Percentiles rank a stretch among this genome's conserved stretches.
These are phyloP conservation scores for Leucogyrophana mollusca DNA, from an alignment of 768 basidiomycete species.

Conservation along the genomic window DNA sequence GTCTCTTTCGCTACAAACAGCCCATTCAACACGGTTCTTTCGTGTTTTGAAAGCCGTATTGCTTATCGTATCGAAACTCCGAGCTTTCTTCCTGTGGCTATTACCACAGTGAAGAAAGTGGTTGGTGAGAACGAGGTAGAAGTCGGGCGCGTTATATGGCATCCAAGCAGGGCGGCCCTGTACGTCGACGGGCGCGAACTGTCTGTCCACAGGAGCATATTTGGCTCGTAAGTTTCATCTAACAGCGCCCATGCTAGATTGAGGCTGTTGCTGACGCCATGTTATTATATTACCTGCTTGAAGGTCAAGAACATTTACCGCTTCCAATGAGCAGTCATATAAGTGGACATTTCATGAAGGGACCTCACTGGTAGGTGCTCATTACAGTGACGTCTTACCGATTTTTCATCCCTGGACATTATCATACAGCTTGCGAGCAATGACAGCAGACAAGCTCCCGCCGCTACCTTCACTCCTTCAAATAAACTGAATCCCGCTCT, in stretches of 20 bases:
- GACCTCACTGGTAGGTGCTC: constrained; percentile 23
- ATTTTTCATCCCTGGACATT: not conserved
- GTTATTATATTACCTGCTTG: not conserved
- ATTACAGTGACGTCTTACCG: not conserved
- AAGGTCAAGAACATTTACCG: constrained; percentile 32
- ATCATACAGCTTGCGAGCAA: constrained; percentile 28
- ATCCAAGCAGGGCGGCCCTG: constrained; percentile 26
- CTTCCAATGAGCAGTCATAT: constrained; percentile 32
- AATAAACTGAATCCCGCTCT: constrained; percentile 25
- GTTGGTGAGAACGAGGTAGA: constrained; percentile 19
- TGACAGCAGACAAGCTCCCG: constrained; percentile 31
- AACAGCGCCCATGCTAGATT: not conserved
- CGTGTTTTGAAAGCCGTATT: constrained; percentile 26
- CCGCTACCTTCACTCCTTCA: constrained; percentile 27
- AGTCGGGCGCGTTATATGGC: constrained; percentile 28
- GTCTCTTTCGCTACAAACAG: constrained; percentile 30
- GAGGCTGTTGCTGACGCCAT: not conserved
- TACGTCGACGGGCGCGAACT: constrained; percentile 26
- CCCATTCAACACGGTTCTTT: constrained; percentile 29
- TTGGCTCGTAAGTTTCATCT: constrained; percentile 26
- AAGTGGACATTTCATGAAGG: constrained; percentile 34
- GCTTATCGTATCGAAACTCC: constrained; percentile 31
- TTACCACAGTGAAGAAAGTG: constrained; percentile 25
- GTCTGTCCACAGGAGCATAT: constrained; percentile 19
- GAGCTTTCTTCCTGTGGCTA: constrained; percentile 7